A percentile compares a stretch with the other conserved stretches of the same genome.
Conservation (phyloP, 495 filamentous ascomycete genomes). For the Trichoderma virens region DNA sequence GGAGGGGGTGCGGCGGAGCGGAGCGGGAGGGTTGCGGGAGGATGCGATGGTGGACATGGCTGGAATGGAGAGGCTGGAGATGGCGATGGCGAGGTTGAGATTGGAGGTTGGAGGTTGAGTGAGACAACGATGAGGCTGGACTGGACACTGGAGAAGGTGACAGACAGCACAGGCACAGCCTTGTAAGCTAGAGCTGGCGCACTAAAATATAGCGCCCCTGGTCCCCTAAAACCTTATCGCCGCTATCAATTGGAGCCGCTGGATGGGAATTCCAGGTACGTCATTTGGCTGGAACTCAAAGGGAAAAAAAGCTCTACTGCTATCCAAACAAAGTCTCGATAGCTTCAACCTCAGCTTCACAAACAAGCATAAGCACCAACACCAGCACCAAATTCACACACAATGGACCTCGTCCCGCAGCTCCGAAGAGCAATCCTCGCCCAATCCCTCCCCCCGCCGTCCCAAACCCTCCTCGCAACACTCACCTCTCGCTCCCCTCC, state of each 20-base stretch:
- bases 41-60: constrained; percentile 74
- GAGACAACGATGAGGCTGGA: background rate
- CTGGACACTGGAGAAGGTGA: background rate
- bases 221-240: background rate
- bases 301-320: too few species aligned
- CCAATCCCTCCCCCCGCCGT: constrained; percentile 31
- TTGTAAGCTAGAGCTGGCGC: background rate
- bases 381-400: background rate
- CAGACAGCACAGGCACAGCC: background rate
- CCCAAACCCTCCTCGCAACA: constrained; percentile 29
- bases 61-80: background rate
- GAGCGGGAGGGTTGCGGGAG: constrained; percentile 46
- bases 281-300: background rate
- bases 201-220: background rate
- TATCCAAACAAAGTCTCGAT: background rate
- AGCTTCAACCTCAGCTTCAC: background rate
- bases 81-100: background rate
- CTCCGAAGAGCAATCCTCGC: constrained; percentile 28
- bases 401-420: constrained; percentile 25
- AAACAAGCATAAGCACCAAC: background rate
- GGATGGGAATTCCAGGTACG: background rate
- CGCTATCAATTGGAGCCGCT: background rate
- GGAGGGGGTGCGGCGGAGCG: constrained; percentile 28
- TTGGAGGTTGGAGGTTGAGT: background rate
- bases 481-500: constrained; percentile 35